A percentile compares a stretch with the other conserved stretches of the same genome.
Evolutionary conservation across 306 rosid genomes (phyloP).

Genomic region (Castanopsis chinensis): DNA sequence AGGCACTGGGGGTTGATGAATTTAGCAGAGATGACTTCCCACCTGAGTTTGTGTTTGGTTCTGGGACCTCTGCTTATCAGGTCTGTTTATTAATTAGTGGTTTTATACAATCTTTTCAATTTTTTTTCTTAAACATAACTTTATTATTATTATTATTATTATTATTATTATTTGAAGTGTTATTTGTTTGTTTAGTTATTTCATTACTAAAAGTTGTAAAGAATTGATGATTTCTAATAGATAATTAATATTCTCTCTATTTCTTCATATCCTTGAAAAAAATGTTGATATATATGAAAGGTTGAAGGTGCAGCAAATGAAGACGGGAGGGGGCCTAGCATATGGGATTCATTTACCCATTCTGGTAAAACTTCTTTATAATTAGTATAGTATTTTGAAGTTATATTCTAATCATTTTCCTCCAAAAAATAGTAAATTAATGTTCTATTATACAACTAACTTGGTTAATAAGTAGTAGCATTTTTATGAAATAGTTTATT

Average conservation of each 20-base stretch:
- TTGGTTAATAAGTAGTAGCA: neutral
- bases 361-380: slow-evolving; percentile 18
- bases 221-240: neutral
- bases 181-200: no score
- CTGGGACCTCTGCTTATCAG: slow-evolving; percentile 66
- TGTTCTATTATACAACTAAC: neutral
- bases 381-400: no score
- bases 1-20: neutral
- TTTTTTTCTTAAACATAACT: neutral
- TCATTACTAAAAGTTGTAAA: no score
- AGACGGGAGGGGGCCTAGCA: slow-evolving; percentile 25
- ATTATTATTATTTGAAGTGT: no score
- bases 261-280: neutral
- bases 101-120: neutral
- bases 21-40: slow-evolving; percentile 62
- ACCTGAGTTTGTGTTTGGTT: slow-evolving; percentile 57
- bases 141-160: neutral
- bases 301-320: slow-evolving; percentile 52
- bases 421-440: no score
- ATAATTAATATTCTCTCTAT: neutral
- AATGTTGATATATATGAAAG: slow-evolving; percentile 7
- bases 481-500: neutral
- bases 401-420: no score
- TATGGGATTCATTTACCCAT: slow-evolving; percentile 22
- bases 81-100: slow-evolving; percentile 4